A percentile compares a stretch with the other conserved stretches of the same genome.
Evolutionary conservation across 257 asterid species (phyloP).

Genomic region (Marsdenia floribunda): DNA sequence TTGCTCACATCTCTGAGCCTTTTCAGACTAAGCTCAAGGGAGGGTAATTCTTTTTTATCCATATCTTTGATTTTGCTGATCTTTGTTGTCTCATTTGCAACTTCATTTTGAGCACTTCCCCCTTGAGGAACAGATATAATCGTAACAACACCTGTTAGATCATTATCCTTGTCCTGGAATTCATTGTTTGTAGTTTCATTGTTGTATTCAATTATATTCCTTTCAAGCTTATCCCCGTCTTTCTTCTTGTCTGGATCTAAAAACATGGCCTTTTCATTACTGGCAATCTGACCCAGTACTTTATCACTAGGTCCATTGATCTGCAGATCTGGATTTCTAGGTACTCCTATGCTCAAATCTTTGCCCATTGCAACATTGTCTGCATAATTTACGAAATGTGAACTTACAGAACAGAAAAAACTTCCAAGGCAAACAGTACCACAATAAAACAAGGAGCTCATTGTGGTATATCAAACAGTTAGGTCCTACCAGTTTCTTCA

Average conservation of each 20-base stretch:
- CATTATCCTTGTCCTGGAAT: slow-evolving; percentile 21
- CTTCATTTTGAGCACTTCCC: slow-evolving; percentile 20
- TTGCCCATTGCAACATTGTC: slow-evolving; percentile 27
- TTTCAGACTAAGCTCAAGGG: slow-evolving; percentile 36
- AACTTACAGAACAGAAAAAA: background rate
- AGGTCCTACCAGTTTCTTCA: slow-evolving; percentile 24
- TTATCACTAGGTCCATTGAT: slow-evolving; percentile 17
- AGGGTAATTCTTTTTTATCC: slow-evolving; percentile 28
- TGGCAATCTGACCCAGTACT: slow-evolving; percentile 10
- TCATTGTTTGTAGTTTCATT: slow-evolving; percentile 21
- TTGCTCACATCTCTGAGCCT: slow-evolving; percentile 28
- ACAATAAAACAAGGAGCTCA: background rate
- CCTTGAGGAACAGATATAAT: slow-evolving; percentile 17
- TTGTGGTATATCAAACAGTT: background rate
- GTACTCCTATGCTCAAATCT: slow-evolving; percentile 30
- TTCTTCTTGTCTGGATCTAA: slow-evolving; percentile 15
- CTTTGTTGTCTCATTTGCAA: slow-evolving; percentile 25
- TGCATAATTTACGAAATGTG: slow-evolving; percentile 5
- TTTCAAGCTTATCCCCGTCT: slow-evolving; percentile 20
- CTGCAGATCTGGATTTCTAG: slow-evolving; percentile 23
- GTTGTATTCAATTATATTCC: slow-evolving; percentile 20
- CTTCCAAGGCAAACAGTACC: background rate
- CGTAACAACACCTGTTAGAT: slow-evolving; percentile 19
- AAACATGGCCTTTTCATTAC: slow-evolving; percentile 16
- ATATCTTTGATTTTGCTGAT: slow-evolving; percentile 17